These are phyloP conservation scores for Termitomyces sp. DNA, from an alignment of 768 basidiomycete genomes.

Conservation along the genomic window DNA sequence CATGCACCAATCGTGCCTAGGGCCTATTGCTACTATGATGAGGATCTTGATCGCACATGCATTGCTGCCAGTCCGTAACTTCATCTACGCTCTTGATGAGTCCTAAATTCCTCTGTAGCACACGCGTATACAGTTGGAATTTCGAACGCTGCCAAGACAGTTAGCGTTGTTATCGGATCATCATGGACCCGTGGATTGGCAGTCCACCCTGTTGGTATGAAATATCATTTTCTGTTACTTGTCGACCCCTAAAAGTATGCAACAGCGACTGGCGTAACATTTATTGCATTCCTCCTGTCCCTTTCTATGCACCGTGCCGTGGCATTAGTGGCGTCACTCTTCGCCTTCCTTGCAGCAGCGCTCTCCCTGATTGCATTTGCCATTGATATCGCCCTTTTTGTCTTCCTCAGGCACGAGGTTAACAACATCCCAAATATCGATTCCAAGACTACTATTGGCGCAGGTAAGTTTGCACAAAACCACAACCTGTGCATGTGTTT, in stretches of 20 bases:
- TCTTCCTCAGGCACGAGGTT: conserved; percentile 54
- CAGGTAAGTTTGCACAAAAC: conserved; percentile 40
- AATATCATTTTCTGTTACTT: conserved; percentile 4
- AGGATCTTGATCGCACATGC: conserved; percentile 44
- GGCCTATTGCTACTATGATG: conserved; percentile 54
- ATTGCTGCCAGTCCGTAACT: conserved; percentile 35
- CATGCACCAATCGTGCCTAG: conserved; percentile 26
- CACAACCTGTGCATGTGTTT: not conserved
- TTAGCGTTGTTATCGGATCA: conserved; percentile 37
- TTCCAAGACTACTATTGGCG: conserved; percentile 50
- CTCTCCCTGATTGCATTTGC: conserved; percentile 70
- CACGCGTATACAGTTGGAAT: conserved; percentile 52
- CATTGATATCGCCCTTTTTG: conserved; percentile 72
- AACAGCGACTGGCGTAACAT: conserved; percentile 47
- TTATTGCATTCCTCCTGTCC: conserved; percentile 60
- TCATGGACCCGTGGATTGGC: conserved; percentile 74
- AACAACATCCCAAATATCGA: conserved; percentile 38
- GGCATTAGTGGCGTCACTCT: conserved; percentile 56
- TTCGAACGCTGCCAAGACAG: conserved; percentile 29
- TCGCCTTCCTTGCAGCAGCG: conserved; percentile 67
- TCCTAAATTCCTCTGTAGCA: conserved; percentile 24
- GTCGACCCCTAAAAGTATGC: not conserved
- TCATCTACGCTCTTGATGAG: not conserved
- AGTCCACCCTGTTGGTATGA: conserved; percentile 69
- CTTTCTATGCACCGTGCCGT: conserved; percentile 55